Percentiles rank a stretch among this genome's conserved stretches.
Evolutionary conservation across 2,329 filamentous ascomycete genomes (phyloP).

Genomic region (Didymella glomerata): DNA sequence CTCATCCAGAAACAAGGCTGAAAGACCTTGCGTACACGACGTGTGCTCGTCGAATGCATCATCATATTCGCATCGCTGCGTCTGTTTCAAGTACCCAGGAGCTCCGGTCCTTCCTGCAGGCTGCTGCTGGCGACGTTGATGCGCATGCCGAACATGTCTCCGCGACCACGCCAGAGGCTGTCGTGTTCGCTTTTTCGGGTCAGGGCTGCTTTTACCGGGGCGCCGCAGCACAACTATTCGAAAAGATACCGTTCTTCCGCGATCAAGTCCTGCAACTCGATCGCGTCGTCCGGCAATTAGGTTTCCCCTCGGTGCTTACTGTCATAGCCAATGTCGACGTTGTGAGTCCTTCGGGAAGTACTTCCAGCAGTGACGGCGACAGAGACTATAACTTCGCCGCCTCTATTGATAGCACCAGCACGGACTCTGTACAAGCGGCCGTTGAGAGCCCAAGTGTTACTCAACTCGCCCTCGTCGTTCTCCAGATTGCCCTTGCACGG

Average conservation of each 20-base stretch:
- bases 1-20: no score
- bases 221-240: background rate
- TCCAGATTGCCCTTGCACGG: background rate
- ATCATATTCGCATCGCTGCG: no score
- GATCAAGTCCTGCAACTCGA: background rate
- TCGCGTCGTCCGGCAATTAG: background rate
- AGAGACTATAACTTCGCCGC: background rate
- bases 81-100: no score
- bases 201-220: background rate
- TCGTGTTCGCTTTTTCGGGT: background rate
- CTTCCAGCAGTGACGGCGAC: no score
- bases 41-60: no score
- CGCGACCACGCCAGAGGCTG: background rate
- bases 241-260: background rate
- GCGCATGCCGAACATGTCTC: background rate
- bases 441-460: background rate
- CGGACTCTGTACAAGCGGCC: background rate
- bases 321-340: no score
- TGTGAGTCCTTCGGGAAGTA: no score
- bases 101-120: background rate
- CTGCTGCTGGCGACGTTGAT: background rate
- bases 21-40: no score
- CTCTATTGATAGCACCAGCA: background rate
- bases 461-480: background rate
- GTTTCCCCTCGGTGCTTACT: no score